These are phyloP conservation scores for Xylaria telfairii DNA, from an alignment of 495 filamentous ascomycete genomes.

Conservation along the genomic window DNA sequence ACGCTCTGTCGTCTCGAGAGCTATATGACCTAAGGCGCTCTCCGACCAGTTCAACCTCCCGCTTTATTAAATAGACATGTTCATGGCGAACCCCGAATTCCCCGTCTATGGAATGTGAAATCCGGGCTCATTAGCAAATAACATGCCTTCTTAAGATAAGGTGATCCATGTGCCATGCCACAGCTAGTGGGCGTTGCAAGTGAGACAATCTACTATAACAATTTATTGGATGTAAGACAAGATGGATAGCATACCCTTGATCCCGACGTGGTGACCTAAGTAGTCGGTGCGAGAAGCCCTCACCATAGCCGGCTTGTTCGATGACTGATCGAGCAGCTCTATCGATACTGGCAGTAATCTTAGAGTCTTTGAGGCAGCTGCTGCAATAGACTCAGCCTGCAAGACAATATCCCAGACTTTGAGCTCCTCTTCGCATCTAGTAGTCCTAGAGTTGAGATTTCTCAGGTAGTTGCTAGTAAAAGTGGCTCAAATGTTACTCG, in stretches of 20 bases:
- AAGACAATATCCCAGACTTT: conserved; percentile 59
- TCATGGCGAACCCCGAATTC: conserved; percentile 63
- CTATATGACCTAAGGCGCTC: conserved; percentile 54
- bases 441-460: conserved; percentile 20
- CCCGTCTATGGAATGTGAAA: conserved; percentile 58
- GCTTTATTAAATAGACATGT: conserved; percentile 57
- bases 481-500: background rate
- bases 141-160: conserved; percentile 65
- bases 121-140: conserved; percentile 62
- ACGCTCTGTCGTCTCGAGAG: conserved; percentile 40
- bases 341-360: conserved; percentile 57
- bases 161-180: conserved; percentile 56
- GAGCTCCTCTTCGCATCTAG: conserved; percentile 55
- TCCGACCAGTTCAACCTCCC: conserved; percentile 51
- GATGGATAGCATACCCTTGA: conserved; percentile 50
- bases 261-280: conserved; percentile 63
- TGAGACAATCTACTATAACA: background rate
- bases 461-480: background rate
- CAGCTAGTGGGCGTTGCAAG: conserved; percentile 2
- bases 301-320: conserved; percentile 55
- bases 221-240: conserved; percentile 12
- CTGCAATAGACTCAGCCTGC: conserved; percentile 56
- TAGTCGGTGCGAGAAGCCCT: conserved; percentile 62
- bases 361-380: conserved; percentile 46
- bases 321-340: conserved; percentile 61